Percentiles rank a stretch among this genome's conserved stretches.
phyloP scores from a whole-genome alignment of 164 flowering plant species.

The Sextonia rubra region DNA sequence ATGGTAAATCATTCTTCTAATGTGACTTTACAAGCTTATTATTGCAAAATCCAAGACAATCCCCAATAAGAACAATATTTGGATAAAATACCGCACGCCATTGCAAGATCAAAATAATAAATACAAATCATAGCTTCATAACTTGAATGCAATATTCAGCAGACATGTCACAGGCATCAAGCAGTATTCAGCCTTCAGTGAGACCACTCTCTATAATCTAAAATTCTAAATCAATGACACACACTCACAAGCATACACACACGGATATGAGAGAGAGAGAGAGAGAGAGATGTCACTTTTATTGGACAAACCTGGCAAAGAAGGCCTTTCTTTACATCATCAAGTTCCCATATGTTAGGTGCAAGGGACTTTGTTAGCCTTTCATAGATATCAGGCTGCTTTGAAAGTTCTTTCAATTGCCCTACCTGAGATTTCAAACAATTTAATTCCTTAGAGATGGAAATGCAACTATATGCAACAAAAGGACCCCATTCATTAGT shows the following conservation, averaged over 20 bases:
- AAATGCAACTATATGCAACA: neutral
- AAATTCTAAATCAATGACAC: too few relatives aligned
- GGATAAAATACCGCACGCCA: neutral
- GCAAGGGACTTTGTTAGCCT: slow-evolving; percentile 83
- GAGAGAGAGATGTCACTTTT: neutral
- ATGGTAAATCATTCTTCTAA: too few relatives aligned
- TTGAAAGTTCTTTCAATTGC: slow-evolving; percentile 68
- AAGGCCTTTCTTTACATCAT: slow-evolving; percentile 96
- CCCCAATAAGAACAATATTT: too few relatives aligned
- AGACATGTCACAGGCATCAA: neutral
- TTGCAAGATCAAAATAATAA: neutral
- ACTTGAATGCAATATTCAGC: neutral
- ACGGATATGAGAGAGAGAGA: neutral
- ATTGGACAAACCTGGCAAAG: slow-evolving; percentile 80
- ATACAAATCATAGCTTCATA: neutral
- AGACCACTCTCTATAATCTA: neutral
- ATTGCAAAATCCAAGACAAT: neutral
- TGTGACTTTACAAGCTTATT: neutral
- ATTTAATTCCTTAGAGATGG: neutral
- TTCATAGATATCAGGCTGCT: slow-evolving; percentile 79
- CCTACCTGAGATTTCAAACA: slow-evolving; percentile 42
- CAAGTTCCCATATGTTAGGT: slow-evolving; percentile 98
- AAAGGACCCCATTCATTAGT: neutral
- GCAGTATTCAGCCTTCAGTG: neutral
- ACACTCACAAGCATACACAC: neutral